Evolutionary conservation across 2,329 filamentous ascomycete species (phyloP).

Genomic region (Ophiostoma montium): DNA sequence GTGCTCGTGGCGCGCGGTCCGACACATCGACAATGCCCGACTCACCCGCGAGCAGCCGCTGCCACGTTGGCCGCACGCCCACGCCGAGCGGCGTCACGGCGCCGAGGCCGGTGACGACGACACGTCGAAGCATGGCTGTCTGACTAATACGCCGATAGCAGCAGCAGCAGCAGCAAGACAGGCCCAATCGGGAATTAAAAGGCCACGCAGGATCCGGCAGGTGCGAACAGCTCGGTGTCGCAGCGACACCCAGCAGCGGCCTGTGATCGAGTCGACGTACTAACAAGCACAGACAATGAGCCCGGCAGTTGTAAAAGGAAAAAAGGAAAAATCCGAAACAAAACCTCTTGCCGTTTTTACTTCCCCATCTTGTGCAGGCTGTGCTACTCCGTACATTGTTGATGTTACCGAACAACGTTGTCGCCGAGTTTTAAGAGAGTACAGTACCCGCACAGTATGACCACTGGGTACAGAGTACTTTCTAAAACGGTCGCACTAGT

Average conservation of each 20-base stretch:
- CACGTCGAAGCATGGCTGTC: constrained; percentile 36
- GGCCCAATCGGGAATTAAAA: background rate
- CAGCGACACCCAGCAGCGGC: too few species aligned
- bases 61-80: constrained; percentile 66
- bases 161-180: background rate
- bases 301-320: background rate
- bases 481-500: too few species aligned
- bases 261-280: too few species aligned
- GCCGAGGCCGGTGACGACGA: constrained; percentile 73
- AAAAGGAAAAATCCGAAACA: too few species aligned
- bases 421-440: too few species aligned
- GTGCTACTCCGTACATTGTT: too few species aligned
- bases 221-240: too few species aligned
- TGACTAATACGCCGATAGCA: background rate
- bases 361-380: too few species aligned
- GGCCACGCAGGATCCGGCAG: too few species aligned
- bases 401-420: background rate
- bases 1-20: constrained; percentile 36
- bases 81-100: constrained; percentile 74
- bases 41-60: constrained; percentile 60
- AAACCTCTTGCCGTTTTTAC: too few species aligned
- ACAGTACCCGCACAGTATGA: constrained; percentile 6
- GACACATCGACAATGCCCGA: constrained; percentile 68
- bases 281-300: background rate
- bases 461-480: background rate